Base-by-base conservation (phyloP, 1,284 basidiomycete genomes). In the Coniophora puteana region DNA sequence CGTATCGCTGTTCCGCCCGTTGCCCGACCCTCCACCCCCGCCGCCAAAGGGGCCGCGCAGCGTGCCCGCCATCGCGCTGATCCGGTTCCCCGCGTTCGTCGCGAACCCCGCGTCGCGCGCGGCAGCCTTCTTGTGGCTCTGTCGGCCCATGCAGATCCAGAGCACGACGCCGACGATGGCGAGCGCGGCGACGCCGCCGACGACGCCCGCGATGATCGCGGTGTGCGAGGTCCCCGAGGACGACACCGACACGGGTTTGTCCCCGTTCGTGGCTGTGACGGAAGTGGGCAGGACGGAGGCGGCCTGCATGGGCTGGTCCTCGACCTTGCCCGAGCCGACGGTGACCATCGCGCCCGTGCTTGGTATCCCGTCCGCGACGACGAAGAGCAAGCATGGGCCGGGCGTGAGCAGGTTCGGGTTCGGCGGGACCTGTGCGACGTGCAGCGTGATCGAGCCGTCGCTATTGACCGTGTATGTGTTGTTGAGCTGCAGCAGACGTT, bases 341-440 rank as follows among this genome's bases (percentile, higher is more conserved):
- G 78, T 87, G 44, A 93, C 71, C 61, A 76, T 76, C 0, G 76
- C 74, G 0, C 87, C 92, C 42, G 83, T 83, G 41, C 81, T 86
- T 0, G 93, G 93, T 14, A 96, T 80, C 36, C 90, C 93, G 51
- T 86, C 71, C 51, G 93, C 69, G 28, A 80, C 82, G 49, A 94
- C 84, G 58, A 81, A 95, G 43, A 93, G 52, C 49, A 93, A 72
- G 1, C 80, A 86, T 3, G 92, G 91, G 12, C 93, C 93, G 10
- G 93, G 93, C 25, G 82, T 83, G 72, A 93, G 77, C 47, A 95
- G 67, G 55, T 86, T 85, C 8, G 93, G 65, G 61, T 92, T 93
- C 0, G 90, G 87, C 3, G 86, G 87, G 16, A 79, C 69, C 58
- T 91, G 91, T 1, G 85, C 68, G 41, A 89, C 86, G 61, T 91